These are phyloP conservation scores for Chalciporus sp. DNA, from an alignment of 1,284 basidiomycete genomes.

Conservation along the genomic window DNA sequence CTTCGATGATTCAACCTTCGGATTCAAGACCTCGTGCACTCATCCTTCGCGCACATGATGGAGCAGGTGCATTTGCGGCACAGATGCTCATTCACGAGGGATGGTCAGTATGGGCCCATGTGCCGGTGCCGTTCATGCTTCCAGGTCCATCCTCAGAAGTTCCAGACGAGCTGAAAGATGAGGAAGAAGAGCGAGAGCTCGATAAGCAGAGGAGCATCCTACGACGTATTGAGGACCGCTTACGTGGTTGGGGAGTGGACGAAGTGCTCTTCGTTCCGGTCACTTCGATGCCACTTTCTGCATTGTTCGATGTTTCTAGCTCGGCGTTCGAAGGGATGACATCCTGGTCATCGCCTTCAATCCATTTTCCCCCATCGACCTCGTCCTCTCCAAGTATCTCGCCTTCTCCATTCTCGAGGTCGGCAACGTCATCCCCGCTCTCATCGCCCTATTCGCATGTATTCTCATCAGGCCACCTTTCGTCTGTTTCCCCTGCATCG, in stretches of 20 bases:
- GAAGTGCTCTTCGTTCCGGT: conserved; percentile 58
- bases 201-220: conserved; percentile 32
- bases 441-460: conserved; percentile 33
- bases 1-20: conserved; percentile 2
- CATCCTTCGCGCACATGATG: conserved; percentile 76
- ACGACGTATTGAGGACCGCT: conserved; percentile 50
- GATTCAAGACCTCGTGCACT: conserved; percentile 50
- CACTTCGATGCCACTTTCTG: conserved; percentile 22
- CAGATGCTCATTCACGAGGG: conserved; percentile 70
- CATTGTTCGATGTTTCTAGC: conserved; percentile 33
- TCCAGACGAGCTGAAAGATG: conserved; percentile 31
- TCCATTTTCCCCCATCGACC: conserved; percentile 27
- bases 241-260: conserved; percentile 64
- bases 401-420: conserved; percentile 36
- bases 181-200: conserved; percentile 35
- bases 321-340: conserved; percentile 20
- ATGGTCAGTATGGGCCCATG: conserved; percentile 71
- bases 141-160: conserved; percentile 26
- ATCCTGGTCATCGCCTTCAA: conserved; percentile 30
- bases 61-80: conserved; percentile 72
- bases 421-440: conserved; percentile 34
- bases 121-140: conserved; percentile 47
- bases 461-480: conserved; percentile 28
- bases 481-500: conserved; percentile 23
- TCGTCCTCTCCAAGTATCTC: conserved; percentile 36